Evolutionary conservation across 768 basidiomycete genomes (phyloP), one percentile per base, ranked within the genome.

Genomic region (Sistotremastrum suecicum): DNA sequence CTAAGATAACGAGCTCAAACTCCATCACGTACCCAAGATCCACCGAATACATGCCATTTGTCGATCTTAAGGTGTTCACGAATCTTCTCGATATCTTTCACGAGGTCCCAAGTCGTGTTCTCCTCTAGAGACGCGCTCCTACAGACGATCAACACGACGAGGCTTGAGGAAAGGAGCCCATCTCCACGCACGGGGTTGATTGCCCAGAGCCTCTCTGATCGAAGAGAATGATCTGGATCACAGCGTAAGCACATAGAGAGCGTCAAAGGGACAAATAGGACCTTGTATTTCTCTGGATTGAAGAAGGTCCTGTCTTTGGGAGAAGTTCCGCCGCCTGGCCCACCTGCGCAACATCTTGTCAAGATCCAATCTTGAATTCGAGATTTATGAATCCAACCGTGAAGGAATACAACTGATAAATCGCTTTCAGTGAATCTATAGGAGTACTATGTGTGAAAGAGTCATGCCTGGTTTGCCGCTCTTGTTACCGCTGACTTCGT

Each of bases 41-140:
- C 91, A 31, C 92, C 92, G 57, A 97, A 95, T 30, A 95, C 86
- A 47, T 92, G 80, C 91, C 90, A 95, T 56, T 78, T 86, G 12
- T 86, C 79, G 46, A 97, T 71, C 37, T 64, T 64, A 10, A 97
- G 71, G 48, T 83, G 73, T 57, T 80, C 68, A 47, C 92, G 73
- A 29, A 94, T 64, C 54, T 67, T 80, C 59, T 97, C 92, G 7
- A 90, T 77, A 56, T 97, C 92, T 51, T 75, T 82, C 29, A 97
- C 88, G 37, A 94, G 76, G 57, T 89, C 82, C 87, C 86, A 90
- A 4, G 91, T 95, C 2, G 89, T 95, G 62, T 97, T 97, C 43
- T 90, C 81, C 52, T 85, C 80, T 2, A 81, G 61, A 33, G 62
- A 81, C 5, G 90, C 89, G 46, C 58, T 72, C 61, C 85, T 89